Percentiles rank a stretch among this genome's conserved stretches.
Evolutionary conservation across 495 filamentous ascomycete species (phyloP).

Genomic region (Aspergillus baeticus): DNA sequence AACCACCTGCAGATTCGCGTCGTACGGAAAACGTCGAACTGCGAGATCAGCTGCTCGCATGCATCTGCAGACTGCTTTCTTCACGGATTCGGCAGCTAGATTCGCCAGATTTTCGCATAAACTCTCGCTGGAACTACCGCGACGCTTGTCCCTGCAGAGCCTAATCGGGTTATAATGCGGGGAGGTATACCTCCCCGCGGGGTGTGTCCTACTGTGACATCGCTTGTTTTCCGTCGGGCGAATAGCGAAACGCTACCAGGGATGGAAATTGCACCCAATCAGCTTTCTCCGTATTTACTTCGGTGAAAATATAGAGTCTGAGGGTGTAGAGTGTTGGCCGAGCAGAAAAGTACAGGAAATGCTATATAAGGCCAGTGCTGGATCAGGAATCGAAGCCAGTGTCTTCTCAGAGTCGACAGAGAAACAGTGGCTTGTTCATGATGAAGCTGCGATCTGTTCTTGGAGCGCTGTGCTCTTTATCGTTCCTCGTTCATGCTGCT

Average conservation of each 20-base stretch:
- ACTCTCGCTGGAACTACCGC: slow-evolving; percentile 1
- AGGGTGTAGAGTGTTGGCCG: too few species aligned
- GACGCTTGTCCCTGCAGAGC: background rate
- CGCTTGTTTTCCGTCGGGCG: background rate
- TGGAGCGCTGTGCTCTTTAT: background rate
- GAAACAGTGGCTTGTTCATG: background rate
- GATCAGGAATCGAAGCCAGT: too few species aligned
- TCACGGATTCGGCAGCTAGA: background rate
- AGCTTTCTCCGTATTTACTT: too few species aligned
- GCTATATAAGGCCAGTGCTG: too few species aligned
- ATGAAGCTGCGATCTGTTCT: background rate
- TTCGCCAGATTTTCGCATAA: slow-evolving; percentile 1
- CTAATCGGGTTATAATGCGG: background rate
- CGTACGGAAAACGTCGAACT: too few species aligned
- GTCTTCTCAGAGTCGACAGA: too few species aligned
- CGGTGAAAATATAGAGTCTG: too few species aligned
- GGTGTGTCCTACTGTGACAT: too few species aligned
- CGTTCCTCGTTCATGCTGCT: background rate
- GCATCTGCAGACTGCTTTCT: too few species aligned
- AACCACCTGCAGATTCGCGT: too few species aligned
- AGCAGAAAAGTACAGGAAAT: too few species aligned
- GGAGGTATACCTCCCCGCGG: background rate
- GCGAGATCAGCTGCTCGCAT: too few species aligned
- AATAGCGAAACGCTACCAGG: background rate
- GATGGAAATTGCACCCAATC: background rate